Conservation (phyloP, 148 eudicot species). For the Rhododendron vialii region DNA sequence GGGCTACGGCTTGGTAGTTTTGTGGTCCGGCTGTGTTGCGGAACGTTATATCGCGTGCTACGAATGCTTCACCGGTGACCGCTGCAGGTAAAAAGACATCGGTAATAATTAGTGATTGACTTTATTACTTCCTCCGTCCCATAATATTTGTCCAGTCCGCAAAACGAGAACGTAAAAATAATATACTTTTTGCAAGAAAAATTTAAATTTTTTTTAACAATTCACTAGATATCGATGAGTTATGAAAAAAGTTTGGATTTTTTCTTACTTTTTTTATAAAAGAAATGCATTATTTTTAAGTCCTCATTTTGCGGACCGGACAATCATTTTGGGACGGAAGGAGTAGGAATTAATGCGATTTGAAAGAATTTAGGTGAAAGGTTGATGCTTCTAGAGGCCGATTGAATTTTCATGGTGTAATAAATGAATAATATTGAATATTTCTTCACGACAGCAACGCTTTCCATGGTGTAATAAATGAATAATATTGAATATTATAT, state of each 20-base stretch:
- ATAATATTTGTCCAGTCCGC: no score
- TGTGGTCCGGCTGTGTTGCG: constrained; percentile 45
- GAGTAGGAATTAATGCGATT: background rate
- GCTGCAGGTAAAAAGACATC: constrained; percentile 8
- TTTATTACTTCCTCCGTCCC: no score
- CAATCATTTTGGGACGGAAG: no score
- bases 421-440: background rate
- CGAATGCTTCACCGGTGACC: constrained; percentile 27
- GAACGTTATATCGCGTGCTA: constrained; percentile 35
- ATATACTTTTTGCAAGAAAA: no score
- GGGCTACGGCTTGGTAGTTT: constrained; percentile 39
- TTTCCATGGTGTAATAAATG: background rate
- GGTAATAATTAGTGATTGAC: background rate
- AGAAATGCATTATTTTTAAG: no score
- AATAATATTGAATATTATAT: no score
- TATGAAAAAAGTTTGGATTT: no score
- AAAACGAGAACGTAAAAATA: no score
- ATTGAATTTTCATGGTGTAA: background rate
- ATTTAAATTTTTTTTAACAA: no score
- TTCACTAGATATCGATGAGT: no score
- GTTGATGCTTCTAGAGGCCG: background rate
- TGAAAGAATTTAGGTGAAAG: background rate
- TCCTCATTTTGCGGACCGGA: no score
- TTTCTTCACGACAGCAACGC: background rate
- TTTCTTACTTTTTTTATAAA: no score